phyloP scores from a whole-genome alignment of 2,329 filamentous ascomycete genomes.

The Tolypocladium tropicale region DNA sequence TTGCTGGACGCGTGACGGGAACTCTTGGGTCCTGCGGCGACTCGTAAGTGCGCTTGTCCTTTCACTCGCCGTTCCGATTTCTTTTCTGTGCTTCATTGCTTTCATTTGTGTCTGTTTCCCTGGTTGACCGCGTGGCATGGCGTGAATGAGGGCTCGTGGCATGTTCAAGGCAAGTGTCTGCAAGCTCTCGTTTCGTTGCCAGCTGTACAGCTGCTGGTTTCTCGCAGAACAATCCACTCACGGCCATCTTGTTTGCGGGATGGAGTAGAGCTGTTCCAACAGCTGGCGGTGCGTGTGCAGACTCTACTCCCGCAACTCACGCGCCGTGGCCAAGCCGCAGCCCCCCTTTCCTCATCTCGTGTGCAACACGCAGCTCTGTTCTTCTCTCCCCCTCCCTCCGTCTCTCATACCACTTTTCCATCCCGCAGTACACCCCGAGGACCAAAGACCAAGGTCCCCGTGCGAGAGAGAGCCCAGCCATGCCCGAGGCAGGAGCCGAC shows the following conservation, averaged over 20 bases:
- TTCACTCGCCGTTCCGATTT: not conserved
- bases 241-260: not conserved
- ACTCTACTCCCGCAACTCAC: not conserved
- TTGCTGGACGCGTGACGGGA: conserved; percentile 28
- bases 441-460: not conserved
- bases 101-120: not conserved
- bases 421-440: not conserved
- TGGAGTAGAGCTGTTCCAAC: too few relatives aligned
- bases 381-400: not conserved
- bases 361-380: not conserved
- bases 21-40: conserved; percentile 24
- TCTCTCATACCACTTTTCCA: too few relatives aligned
- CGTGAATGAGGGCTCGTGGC: not conserved
- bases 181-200: not conserved
- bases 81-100: not conserved
- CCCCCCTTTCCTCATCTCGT: not conserved
- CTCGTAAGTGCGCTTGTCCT: conserved; percentile 21
- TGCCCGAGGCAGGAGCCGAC: conserved; percentile 15
- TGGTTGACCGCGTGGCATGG: not conserved
- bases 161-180: not conserved
- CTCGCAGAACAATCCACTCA: too few relatives aligned
- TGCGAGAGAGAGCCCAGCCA: conserved; percentile 6
- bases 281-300: not conserved
- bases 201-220: not conserved
- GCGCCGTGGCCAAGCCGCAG: not conserved